Evolutionary conservation across 805 yeast genomes (phyloP), one percentile per base, ranked within the genome.

Genomic region (Teunomyces barrocoloradensis): DNA sequence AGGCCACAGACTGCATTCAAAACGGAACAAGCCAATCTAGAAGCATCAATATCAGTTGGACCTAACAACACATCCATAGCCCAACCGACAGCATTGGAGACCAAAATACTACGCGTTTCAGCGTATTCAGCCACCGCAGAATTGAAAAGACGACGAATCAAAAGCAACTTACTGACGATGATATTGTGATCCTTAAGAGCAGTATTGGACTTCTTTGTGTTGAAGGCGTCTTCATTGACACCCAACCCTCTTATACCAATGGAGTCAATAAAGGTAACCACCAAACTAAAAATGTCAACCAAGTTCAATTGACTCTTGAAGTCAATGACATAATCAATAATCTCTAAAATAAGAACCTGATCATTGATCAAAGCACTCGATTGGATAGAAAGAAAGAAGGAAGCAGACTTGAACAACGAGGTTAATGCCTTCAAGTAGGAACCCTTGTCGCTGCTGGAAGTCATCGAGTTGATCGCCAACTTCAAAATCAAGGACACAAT

Each of bases 21-120:
- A 20, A 83, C 71, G 17, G 84, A 79, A 47, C 80, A 75, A 0
- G 90, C 85, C 52, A 87, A 66, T 63, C 95, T 75, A 1, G 83
- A 61, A 13, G 85, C 78, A 38, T 82, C 87, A 20, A 81, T 54
- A 56, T 80, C 87, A 15, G 66, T 65, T 1, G 77, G 73, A 5
- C 80, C 76, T 32, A 71, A 58, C 37, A 82, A 75, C 6, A 84
- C 79, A 45, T 81, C 81, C 64, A 85, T 68, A 0, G 84, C 65
- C 84, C 87, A 79, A 23, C 69, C 69, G 6, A 84, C 72, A 23
- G 82, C 59, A 38, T 71, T 65, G 12, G 74, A 62, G 28, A 81
- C 64, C 56, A 85, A 72, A 7, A 61, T 52, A 10, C 66, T 65
- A 42, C 75, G 55, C 9, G 68, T 47, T 49, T 50, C 58, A 29